These are phyloP conservation scores for Paraphaeosphaeria sporulosa DNA, from an alignment of 2,329 filamentous ascomycete genomes.

Conservation along the genomic window DNA sequence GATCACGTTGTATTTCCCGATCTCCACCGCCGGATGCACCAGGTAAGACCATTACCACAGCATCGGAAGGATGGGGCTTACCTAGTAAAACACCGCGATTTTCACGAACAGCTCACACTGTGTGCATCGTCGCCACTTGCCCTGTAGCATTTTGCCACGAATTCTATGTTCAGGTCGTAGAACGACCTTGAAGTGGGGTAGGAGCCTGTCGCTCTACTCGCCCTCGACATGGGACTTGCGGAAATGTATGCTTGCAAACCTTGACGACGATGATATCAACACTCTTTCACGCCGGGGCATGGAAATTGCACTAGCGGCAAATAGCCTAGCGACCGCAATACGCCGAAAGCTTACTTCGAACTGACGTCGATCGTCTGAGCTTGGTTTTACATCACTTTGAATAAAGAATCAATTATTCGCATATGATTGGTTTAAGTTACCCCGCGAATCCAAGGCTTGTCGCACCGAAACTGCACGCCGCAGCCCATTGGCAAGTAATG, in stretches of 20 bases:
- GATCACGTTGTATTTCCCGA: neutral
- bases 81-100: neutral
- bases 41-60: neutral
- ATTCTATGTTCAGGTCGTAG: neutral
- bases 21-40: neutral
- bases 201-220: neutral
- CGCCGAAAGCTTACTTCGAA: constrained; percentile 2
- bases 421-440: neutral
- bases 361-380: constrained; percentile 11
- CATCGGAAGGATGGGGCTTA: neutral
- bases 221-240: neutral
- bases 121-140: neutral
- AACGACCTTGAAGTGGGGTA: neutral
- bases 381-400: constrained; percentile 12
- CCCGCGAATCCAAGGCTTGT: neutral
- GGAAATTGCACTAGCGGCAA: neutral
- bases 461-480: neutral
- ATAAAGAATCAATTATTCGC: neutral
- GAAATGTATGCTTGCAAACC: neutral
- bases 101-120: neutral
- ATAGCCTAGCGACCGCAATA: constrained; percentile 3
- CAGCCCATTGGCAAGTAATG: neutral
- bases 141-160: neutral
- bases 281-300: neutral
- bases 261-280: constrained; percentile 1